Base-by-base conservation (phyloP, 257 asterid species). In the Nicotiana noctiflora region DNA sequence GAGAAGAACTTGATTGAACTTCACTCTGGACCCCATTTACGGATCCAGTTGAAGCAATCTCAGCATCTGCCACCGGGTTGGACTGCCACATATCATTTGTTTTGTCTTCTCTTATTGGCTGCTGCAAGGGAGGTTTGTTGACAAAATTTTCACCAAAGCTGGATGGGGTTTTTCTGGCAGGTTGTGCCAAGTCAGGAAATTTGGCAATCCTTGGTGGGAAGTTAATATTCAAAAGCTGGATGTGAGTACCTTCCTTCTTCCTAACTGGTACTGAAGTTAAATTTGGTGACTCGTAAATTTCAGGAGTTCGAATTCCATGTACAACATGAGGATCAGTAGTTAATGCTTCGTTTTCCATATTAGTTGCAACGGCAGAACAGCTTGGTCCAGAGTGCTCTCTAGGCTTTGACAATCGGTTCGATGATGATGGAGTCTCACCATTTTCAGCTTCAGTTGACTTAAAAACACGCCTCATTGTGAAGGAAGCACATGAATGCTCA, bases 401-500 rank as follows among this genome's bases (percentile, higher is more conserved):
- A 59, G 85, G 89, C 74, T 84, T 90, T 56, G 93, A 80, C 49
- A 78, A 67, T 29, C 46, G 21, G 82, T 84, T 84, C 18, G 93
- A 85, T 68, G 96, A 88, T 13, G 96, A 75, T 63, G 94, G 88
- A 3, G 93, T 88, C 81, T 89, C 95, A 31, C 85, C 92, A 14
- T 83, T 90, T 79, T 91, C 95, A 49, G 87, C 88, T 84, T 83
- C 95, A 0, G 88, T 81, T n/a, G 93, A 51, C 91, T 96, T 96
- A 76, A 96, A 96, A 61, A 96, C 97, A 40, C 81, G 90, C 64
- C 98, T 77, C 97, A 90, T 91, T 12, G 98, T 92, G 91, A 96
- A 94, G 3, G 99, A 96, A 66, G 96, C 91, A 68, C 98, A 92
- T 77, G 98, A 93, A 67, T 91, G 92, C 75, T 96, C 99, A 14